phyloP scores from a whole-genome alignment of 2,329 filamentous ascomycete genomes.

The Nothomitra cinnamomea region DNA sequence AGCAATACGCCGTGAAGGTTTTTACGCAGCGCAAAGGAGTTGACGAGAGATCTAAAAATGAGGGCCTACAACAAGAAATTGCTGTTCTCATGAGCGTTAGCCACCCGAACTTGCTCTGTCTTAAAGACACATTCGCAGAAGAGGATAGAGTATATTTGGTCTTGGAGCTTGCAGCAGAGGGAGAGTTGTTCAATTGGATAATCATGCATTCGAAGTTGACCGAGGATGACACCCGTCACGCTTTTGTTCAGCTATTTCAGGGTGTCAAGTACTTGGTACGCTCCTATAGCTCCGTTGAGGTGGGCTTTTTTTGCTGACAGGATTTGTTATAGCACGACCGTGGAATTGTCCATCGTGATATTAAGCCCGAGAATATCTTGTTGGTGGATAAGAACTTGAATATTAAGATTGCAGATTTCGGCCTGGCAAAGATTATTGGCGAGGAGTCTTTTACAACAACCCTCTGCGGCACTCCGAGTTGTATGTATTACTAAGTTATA shows the following conservation, averaged over 20 bases:
- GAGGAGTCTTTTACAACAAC: slow-evolving; percentile 97
- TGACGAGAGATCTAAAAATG: slow-evolving; percentile 68
- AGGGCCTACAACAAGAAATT: slow-evolving; percentile 86
- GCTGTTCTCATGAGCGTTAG: slow-evolving; percentile 94
- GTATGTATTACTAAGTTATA: slow-evolving; percentile 24
- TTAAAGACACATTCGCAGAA: slow-evolving; percentile 93
- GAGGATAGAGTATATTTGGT: slow-evolving; percentile 79
- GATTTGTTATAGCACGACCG: slow-evolving; percentile 58
- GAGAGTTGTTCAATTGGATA: slow-evolving; percentile 92
- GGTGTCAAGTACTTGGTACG: slow-evolving; percentile 87
- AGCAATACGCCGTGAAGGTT: slow-evolving; percentile 80
- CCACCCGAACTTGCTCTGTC: slow-evolving; percentile 78
- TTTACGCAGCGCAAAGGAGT: slow-evolving; percentile 75
- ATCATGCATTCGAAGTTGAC: slow-evolving; percentile 77
- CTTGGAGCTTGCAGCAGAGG: slow-evolving; percentile 76
- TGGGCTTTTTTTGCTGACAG: slow-evolving; percentile 15
- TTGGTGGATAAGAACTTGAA: slow-evolving; percentile 69
- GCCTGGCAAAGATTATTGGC: slow-evolving; percentile 93
- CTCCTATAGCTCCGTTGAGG: slow-evolving; percentile 5
- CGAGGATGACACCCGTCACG: slow-evolving; percentile 66
- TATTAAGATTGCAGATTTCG: slow-evolving; percentile 91
- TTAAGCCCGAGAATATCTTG: slow-evolving; percentile 94
- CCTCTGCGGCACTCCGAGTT: slow-evolving; percentile 86
- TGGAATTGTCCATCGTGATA: slow-evolving; percentile 92
- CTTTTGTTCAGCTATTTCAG: slow-evolving; percentile 84